Conservation (phyloP, 2,329 filamentous ascomycete species). For the Aureobasidium subglaciale region DNA sequence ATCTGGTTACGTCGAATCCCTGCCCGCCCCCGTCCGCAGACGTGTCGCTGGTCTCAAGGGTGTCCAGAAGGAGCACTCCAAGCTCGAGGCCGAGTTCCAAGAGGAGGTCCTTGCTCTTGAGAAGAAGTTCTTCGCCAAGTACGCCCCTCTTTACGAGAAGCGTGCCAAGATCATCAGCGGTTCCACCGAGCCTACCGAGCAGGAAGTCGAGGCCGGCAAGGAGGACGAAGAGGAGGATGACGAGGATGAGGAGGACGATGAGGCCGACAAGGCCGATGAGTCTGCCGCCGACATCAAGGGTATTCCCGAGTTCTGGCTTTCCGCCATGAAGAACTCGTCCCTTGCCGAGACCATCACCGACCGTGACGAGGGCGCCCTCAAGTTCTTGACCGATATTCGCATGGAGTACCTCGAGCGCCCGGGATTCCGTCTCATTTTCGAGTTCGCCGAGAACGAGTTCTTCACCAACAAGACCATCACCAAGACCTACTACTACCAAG, state of each 20-base stretch:
- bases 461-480: constrained; percentile 96
- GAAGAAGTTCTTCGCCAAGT: constrained; percentile 99
- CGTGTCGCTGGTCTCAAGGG: constrained; percentile 94
- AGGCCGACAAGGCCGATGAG: constrained; percentile 50
- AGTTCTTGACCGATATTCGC: constrained; percentile 82
- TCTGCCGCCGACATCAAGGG: constrained; percentile 56
- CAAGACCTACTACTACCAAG: constrained; percentile 99
- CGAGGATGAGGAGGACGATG: constrained; percentile 48
- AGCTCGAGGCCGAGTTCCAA: constrained; percentile 97
- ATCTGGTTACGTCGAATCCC: constrained; percentile 95
- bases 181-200: constrained; percentile 72
- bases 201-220: constrained; percentile 81
- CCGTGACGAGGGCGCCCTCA: constrained; percentile 87
- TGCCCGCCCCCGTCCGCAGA: constrained; percentile 80
- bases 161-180: constrained; percentile 91
- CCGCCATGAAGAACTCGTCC: constrained; percentile 99
- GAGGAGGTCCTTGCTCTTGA: constrained; percentile 96
- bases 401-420: constrained; percentile 99
- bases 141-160: constrained; percentile 94
- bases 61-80: constrained; percentile 97
- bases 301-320: constrained; percentile 99
- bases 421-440: constrained; percentile 96
- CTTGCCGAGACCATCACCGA: constrained; percentile 98
- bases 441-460: constrained; percentile 90
- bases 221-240: constrained; percentile 59